Conservation (phyloP, 129 eudicot species). For the Heracleum sosnowskyi region DNA sequence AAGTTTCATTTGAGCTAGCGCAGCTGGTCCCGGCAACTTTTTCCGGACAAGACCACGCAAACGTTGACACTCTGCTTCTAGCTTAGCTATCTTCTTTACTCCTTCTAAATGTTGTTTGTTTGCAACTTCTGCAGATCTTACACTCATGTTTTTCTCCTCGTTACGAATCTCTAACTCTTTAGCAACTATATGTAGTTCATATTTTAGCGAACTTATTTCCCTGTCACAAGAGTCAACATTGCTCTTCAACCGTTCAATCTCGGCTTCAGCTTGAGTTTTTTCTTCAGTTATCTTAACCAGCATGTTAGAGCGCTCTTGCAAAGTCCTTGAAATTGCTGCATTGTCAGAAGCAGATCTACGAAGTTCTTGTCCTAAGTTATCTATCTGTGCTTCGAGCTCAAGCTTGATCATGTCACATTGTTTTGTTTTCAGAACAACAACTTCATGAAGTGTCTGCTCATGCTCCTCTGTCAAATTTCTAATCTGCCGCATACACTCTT, state of each 20-base stretch:
- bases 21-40: slow-evolving; percentile 68
- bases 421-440: slow-evolving; percentile 30
- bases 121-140: slow-evolving; percentile 49
- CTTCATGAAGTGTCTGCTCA: slow-evolving; percentile 40
- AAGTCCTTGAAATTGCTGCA: slow-evolving; percentile 47
- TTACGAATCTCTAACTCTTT: slow-evolving; percentile 59
- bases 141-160: slow-evolving; percentile 58
- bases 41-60: slow-evolving; percentile 57
- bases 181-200: slow-evolving; percentile 40
- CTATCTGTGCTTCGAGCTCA: slow-evolving; percentile 38
- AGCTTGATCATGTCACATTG: slow-evolving; percentile 45
- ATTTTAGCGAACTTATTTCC: slow-evolving; percentile 52
- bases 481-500: slow-evolving; percentile 62
- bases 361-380: slow-evolving; percentile 44
- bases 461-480: slow-evolving; percentile 50
- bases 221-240: slow-evolving; percentile 43
- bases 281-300: slow-evolving; percentile 43
- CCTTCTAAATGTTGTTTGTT: slow-evolving; percentile 55
- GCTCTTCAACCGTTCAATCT: slow-evolving; percentile 37
- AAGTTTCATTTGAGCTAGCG: slow-evolving; percentile 55
- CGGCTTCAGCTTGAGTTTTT: slow-evolving; percentile 49
- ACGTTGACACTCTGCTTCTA: slow-evolving; percentile 63
- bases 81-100: slow-evolving; percentile 47
- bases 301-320: slow-evolving; percentile 61
- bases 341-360: slow-evolving; percentile 44